Evolutionary conservation across 331 rosid genomes (phyloP).

Genomic region (Malus hybrid): DNA sequence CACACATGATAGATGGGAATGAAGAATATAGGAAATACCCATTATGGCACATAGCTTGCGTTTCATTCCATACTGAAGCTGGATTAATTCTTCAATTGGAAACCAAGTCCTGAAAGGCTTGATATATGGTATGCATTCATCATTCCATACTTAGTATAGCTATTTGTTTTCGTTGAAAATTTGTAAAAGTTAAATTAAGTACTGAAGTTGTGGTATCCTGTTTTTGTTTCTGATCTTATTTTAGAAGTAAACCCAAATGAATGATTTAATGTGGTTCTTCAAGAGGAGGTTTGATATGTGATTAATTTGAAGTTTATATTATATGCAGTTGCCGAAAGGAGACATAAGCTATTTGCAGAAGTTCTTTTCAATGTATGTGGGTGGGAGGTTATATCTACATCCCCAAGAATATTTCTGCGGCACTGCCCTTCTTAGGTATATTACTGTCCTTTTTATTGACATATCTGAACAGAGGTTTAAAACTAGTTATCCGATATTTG

Average conservation of each 20-base stretch:
- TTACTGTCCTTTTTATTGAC: neutral
- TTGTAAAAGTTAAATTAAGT: neutral
- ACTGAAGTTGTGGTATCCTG: neutral
- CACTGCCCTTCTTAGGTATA: slow-evolving; percentile 81
- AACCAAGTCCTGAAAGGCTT: too few species aligned
- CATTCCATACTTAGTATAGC: neutral
- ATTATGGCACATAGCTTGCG: too few species aligned
- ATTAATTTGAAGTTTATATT: slow-evolving; percentile 5
- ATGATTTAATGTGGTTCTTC: neutral
- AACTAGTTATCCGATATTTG: neutral
- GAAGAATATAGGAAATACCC: too few species aligned
- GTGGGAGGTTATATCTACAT: slow-evolving; percentile 83
- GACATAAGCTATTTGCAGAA: slow-evolving; percentile 71
- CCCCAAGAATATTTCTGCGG: slow-evolving; percentile 94
- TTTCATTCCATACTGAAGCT: too few species aligned
- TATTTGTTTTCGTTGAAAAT: neutral
- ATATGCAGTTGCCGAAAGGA: slow-evolving; percentile 24
- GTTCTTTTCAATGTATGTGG: slow-evolving; percentile 84
- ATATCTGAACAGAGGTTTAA: neutral
- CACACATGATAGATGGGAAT: too few species aligned
- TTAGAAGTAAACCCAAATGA: neutral
- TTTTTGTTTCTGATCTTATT: neutral
- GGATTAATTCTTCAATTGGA: too few species aligned
- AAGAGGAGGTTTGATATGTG: slow-evolving; percentile 7
- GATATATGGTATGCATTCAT: too few species aligned